These are phyloP conservation scores for Hydrangea macrophylla DNA, from an alignment of 148 eudicot genomes.

Conservation along the genomic window DNA sequence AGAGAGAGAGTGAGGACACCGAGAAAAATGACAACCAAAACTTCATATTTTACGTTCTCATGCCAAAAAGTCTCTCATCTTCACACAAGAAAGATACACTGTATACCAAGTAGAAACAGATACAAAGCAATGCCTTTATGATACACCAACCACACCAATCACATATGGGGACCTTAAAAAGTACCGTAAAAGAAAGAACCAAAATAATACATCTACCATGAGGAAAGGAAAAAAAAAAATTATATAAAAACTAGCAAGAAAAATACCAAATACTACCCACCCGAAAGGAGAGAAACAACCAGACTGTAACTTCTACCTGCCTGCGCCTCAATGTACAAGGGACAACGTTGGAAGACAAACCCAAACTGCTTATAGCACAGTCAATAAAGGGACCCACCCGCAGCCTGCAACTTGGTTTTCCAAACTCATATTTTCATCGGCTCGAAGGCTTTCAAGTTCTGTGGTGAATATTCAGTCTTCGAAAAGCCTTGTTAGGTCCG, in stretches of 20 bases:
- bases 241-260: slow-evolving; percentile 15
- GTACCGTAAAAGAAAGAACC: not conserved
- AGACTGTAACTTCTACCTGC: slow-evolving; percentile 20
- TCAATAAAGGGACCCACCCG: not conserved
- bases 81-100: slow-evolving; percentile 14
- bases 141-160: slow-evolving; percentile 38
- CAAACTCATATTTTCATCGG: slow-evolving; percentile 17
- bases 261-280: slow-evolving; percentile 20
- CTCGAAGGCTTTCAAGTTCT: slow-evolving; percentile 19
- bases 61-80: slow-evolving; percentile 8
- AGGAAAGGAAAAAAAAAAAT: slow-evolving; percentile 12
- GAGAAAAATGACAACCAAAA: not conserved
- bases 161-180: slow-evolving; percentile 15
- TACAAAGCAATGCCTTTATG: slow-evolving; percentile 29
- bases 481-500: slow-evolving; percentile 19
- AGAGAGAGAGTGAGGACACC: no score
- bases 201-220: slow-evolving; percentile 17
- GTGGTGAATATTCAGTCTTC: not conserved
- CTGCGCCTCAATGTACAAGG: slow-evolving; percentile 34
- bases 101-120: slow-evolving; percentile 17
- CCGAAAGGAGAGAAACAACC: not conserved
- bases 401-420: slow-evolving; percentile 12
- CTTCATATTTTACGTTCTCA: not conserved
- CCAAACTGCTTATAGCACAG: slow-evolving; percentile 5
- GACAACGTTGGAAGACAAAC: slow-evolving; percentile 7